Percentiles rank a stretch among this genome's conserved stretches.
phyloP scores from a whole-genome alignment of 495 filamentous ascomycete genomes.

The Penicillium soppii region DNA sequence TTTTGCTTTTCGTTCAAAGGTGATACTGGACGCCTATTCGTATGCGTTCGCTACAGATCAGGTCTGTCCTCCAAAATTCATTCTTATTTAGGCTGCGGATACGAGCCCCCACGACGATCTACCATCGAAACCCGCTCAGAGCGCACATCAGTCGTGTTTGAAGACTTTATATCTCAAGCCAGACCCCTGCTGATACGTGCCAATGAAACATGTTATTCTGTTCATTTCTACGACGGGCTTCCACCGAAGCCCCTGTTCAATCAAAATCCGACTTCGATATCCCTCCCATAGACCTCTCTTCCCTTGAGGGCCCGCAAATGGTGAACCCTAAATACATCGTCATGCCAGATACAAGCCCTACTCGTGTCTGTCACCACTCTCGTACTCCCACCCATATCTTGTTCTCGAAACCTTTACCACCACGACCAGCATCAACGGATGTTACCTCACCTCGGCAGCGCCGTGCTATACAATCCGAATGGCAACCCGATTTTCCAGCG shows the following conservation, averaged over 20 bases:
- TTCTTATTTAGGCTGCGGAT: conserved; percentile 5
- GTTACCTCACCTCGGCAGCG: neutral
- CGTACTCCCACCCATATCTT: conserved; percentile 12
- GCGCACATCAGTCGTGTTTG: conserved; percentile 13
- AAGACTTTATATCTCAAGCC: conserved; percentile 7
- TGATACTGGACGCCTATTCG: neutral
- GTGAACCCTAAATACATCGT: conserved; percentile 14
- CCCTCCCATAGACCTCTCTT: conserved; percentile 35
- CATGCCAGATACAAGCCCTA: neutral
- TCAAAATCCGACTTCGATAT: neutral
- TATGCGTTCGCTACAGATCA: neutral
- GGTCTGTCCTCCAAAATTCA: neutral
- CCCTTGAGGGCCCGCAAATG: conserved; percentile 38
- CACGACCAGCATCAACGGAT: conserved; percentile 15
- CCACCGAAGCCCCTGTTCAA: neutral
- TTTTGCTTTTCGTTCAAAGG: neutral
- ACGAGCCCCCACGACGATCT: conserved; percentile 17
- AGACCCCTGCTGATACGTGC: neutral
- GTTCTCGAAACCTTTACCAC: conserved; percentile 16
- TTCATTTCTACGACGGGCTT: neutral
- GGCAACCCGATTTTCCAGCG: neutral
- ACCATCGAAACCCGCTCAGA: conserved; percentile 7
- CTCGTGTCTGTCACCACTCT: conserved; percentile 5
- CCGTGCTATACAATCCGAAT: neutral
- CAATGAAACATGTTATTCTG: conserved; percentile 1